Base-by-base conservation (phyloP, 169 alveolate genomes). In the Plasmodium blacklocki region DNA sequence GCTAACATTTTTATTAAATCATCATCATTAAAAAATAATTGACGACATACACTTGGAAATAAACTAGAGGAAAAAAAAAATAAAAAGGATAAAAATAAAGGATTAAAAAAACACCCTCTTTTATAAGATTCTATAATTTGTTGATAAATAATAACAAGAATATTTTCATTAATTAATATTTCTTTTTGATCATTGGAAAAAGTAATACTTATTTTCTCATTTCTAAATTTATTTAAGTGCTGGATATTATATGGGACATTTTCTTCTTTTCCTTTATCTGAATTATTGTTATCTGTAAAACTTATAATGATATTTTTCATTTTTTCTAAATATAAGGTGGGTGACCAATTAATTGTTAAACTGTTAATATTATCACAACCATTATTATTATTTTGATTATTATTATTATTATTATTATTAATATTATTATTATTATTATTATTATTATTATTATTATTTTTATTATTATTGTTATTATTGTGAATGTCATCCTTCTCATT, bases 71-170 rank as follows among this genome's bases (percentile, higher is more conserved):
- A 76, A 49, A 76, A 68, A 58, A 76, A 76, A 76, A 76, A 76
- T 76, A 76, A 76, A 49, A 76, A 49, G 18, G 89, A 21, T 32
- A 76, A 64, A 56, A 76, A 29, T 56, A 76, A 45, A 56, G 89
- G 89, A 45, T 68, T 76, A 58, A 63, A 76, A 39, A 76, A 76
- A 50, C 66, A 63, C 1, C 70, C 89, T 58, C 23, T 50, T 64
- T 76, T 76, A 76, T 63, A 76, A 0, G 78, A 76, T 64, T 76
- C 89, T 45, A 76, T 76, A 18, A 76, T 64, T 76, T 76, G 63
- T 64, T 76, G 71, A 76, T 18, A 64, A 21, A 76, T 29, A 2
- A 58, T 39, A 11, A 50, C 47, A 6, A 75, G 15, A 8, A 76
- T 21, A 43, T 23, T 54, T 18, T 39, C 0, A 62, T 62, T 76